Evolutionary conservation across 1,284 basidiomycete genomes (phyloP).

Genomic region (Pseudozyma pruni): DNA sequence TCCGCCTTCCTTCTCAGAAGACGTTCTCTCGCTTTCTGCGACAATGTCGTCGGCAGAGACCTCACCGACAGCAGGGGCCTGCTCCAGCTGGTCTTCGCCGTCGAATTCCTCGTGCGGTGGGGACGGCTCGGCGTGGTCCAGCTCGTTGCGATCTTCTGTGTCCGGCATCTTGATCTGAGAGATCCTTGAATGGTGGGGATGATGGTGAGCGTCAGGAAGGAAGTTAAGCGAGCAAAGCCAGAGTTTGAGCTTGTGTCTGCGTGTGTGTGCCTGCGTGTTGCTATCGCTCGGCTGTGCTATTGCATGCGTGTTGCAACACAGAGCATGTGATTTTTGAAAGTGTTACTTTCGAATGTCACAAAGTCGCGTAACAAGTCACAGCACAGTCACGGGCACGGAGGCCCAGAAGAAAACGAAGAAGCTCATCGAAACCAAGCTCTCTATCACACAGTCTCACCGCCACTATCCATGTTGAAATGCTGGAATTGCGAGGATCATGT

Average conservation of each 20-base stretch:
- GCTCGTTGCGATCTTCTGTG: conserved; percentile 12
- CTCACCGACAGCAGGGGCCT: conserved; percentile 8
- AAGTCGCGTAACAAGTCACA: background rate
- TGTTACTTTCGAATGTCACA: conserved; percentile 34
- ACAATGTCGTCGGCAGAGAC: conserved; percentile 20
- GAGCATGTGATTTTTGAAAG: conserved; percentile 37
- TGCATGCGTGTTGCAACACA: conserved; percentile 10
- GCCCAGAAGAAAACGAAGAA: background rate
- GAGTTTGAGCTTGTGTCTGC: background rate
- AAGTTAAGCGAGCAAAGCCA: background rate
- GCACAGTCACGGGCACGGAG: too few species aligned
- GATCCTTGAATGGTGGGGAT: background rate
- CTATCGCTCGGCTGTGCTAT: background rate
- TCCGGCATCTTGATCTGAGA: conserved; percentile 24
- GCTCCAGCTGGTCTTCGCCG: conserved; percentile 10
- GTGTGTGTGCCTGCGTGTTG: conserved; percentile 18
- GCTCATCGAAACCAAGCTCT: background rate
- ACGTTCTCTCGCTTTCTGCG: conserved; percentile 30
- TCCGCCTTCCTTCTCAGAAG: conserved; percentile 44
- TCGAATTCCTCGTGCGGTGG: conserved; percentile 11
- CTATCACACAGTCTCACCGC: too few species aligned
- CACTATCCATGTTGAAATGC: conserved; percentile 49
- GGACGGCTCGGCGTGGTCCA: conserved; percentile 6
- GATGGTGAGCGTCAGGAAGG: background rate
- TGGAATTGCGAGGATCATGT: conserved; percentile 46